phyloP scores from a whole-genome alignment of 2,329 filamentous ascomycete genomes.

The Botrytis pseudocinerea region DNA sequence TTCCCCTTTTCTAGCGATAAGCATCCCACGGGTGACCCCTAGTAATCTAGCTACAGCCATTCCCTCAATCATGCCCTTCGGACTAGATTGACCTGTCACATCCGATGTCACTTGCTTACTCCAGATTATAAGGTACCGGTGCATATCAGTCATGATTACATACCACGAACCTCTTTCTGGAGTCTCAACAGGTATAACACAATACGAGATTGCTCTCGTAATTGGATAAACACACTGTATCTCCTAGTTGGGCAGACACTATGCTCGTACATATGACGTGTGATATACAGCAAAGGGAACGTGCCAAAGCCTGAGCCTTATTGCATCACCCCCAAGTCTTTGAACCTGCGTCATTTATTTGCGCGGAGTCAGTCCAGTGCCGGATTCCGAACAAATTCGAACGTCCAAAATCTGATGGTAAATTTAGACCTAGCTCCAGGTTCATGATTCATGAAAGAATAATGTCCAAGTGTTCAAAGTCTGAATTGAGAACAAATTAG shows the following conservation, averaged over 20 bases:
- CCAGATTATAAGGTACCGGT: background rate
- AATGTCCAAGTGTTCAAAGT: background rate
- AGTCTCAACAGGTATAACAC: background rate
- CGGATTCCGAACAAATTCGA: background rate
- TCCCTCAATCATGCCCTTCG: background rate
- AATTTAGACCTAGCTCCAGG: background rate
- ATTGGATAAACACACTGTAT: too few relatives aligned
- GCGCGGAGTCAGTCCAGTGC: background rate
- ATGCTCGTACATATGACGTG: background rate
- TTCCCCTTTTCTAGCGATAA: background rate
- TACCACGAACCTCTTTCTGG: background rate
- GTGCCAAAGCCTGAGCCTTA: background rate
- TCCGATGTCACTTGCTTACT: background rate
- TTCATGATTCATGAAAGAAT: background rate
- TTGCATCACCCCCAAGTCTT: background rate
- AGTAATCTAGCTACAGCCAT: background rate
- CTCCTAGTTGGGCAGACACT: background rate
- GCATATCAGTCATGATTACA: background rate
- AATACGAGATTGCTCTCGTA: background rate
- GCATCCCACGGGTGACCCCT: background rate
- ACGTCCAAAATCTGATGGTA: background rate
- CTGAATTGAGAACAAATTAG: background rate
- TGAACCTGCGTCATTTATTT: background rate
- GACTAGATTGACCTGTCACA: background rate
- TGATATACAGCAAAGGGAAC: background rate